phyloP scores from a whole-genome alignment of 2,329 filamentous ascomycete genomes.

The Pestalotiopsis sp. region DNA sequence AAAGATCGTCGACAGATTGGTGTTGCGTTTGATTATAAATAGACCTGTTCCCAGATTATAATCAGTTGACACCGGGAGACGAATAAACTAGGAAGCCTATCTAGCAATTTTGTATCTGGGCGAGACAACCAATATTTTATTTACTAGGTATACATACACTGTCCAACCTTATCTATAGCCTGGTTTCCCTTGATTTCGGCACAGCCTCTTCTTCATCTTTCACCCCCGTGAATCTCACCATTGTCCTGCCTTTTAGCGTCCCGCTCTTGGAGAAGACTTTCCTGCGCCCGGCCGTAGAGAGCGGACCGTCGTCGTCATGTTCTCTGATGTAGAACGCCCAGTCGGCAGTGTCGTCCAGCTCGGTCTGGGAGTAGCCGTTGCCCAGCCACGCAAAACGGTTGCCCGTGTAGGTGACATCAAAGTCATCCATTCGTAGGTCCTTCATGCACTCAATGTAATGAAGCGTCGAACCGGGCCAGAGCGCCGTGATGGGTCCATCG shows the following conservation, averaged over 20 bases:
- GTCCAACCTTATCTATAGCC: not conserved
- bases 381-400: constrained; percentile 12
- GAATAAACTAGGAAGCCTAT: not conserved
- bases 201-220: not conserved
- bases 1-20: not conserved
- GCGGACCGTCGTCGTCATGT: constrained; percentile 32
- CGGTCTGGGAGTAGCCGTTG: constrained; percentile 13
- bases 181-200: not conserved
- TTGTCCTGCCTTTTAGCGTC: constrained; percentile 18
- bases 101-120: not conserved
- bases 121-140: not conserved
- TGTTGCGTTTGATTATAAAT: not conserved
- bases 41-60: not conserved
- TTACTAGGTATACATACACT: not conserved
- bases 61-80: not conserved
- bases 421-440: constrained; percentile 22
- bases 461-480: constrained; percentile 13
- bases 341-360: constrained; percentile 36
- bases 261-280: constrained; percentile 29
- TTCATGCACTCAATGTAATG: constrained; percentile 19
- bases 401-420: constrained; percentile 15
- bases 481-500: constrained; percentile 38
- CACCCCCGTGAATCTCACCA: constrained; percentile 19
- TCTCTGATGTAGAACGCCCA: constrained; percentile 32
- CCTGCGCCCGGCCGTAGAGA: constrained; percentile 21